A percentile compares a stretch with the other conserved stretches of the same genome.
Evolutionary conservation across 345 rosid genomes (phyloP).

Genomic region (Salix viminalis): DNA sequence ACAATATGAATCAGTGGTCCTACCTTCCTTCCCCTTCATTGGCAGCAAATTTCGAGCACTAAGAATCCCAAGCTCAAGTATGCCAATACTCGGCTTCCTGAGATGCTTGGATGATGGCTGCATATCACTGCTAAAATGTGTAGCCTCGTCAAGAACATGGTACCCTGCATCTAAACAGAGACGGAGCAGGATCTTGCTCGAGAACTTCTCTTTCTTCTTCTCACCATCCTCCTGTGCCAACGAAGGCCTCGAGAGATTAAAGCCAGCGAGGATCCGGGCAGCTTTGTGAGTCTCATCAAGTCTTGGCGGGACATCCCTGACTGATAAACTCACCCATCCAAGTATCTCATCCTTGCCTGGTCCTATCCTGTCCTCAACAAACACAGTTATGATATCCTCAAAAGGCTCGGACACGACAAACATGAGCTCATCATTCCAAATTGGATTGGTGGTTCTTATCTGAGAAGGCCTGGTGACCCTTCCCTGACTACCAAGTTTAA

Average conservation of each 20-base stretch:
- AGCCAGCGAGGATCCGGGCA: constrained; percentile 30
- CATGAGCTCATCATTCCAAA: constrained; percentile 30
- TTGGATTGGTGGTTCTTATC: constrained; percentile 16
- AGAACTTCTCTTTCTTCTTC: constrained; percentile 27
- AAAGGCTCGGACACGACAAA: constrained; percentile 33
- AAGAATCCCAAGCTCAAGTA: constrained; percentile 30
- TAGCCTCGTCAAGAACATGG: constrained; percentile 34
- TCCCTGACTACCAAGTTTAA: constrained; percentile 15
- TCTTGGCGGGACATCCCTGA: constrained; percentile 9
- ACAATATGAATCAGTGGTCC: constrained; percentile 30
- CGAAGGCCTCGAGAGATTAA: constrained; percentile 12
- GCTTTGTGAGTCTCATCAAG: constrained; percentile 21
- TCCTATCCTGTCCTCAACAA: constrained; percentile 25
- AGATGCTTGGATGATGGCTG: constrained; percentile 33
- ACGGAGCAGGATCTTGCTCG: constrained; percentile 28
- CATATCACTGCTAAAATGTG: constrained; percentile 30
- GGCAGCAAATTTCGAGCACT: constrained; percentile 29
- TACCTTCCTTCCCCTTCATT: constrained; percentile 26
- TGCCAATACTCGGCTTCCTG: constrained; percentile 27
- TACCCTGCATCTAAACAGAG: constrained; percentile 26
- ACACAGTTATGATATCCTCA: constrained; percentile 21
- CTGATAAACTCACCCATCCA: constrained; percentile 13
- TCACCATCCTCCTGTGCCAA: constrained; percentile 17
- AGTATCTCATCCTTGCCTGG: constrained; percentile 30
- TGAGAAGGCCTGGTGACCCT: constrained; percentile 11